These are phyloP conservation scores for Sambucus nigra DNA, from an alignment of 129 eudicot species.

Conservation along the genomic window DNA sequence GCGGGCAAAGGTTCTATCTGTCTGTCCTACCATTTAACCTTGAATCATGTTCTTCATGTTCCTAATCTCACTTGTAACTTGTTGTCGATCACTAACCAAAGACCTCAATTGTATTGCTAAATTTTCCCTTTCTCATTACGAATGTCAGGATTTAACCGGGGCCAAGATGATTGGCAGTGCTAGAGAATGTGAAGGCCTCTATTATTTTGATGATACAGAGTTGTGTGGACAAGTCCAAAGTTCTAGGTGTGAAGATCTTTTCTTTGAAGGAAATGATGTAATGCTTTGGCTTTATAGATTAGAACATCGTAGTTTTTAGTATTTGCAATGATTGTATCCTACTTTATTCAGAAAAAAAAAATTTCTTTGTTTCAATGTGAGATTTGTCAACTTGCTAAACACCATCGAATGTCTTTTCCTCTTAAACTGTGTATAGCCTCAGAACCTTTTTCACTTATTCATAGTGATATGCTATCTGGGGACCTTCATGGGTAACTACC, in stretches of 20 bases:
- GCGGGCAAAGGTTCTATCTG: neutral
- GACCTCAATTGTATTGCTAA: neutral
- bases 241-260: neutral
- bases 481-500: neutral
- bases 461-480: neutral
- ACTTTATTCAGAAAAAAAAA: neutral
- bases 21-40: neutral
- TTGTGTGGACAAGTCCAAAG: neutral
- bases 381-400: neutral
- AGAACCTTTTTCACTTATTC: neutral
- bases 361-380: neutral
- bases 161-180: neutral
- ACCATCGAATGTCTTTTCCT: neutral
- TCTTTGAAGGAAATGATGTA: neutral
- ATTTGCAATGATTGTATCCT: neutral
- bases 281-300: neutral
- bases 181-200: neutral
- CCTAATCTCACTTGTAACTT: too few species aligned
- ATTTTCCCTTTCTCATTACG: neutral
- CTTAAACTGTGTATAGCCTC: neutral
- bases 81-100: neutral
- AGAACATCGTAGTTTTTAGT: neutral
- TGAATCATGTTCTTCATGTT: neutral
- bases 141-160: neutral
- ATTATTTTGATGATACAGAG: neutral